Conservation (phyloP, 2,329 filamentous ascomycete genomes). For the Periconia sp. region DNA sequence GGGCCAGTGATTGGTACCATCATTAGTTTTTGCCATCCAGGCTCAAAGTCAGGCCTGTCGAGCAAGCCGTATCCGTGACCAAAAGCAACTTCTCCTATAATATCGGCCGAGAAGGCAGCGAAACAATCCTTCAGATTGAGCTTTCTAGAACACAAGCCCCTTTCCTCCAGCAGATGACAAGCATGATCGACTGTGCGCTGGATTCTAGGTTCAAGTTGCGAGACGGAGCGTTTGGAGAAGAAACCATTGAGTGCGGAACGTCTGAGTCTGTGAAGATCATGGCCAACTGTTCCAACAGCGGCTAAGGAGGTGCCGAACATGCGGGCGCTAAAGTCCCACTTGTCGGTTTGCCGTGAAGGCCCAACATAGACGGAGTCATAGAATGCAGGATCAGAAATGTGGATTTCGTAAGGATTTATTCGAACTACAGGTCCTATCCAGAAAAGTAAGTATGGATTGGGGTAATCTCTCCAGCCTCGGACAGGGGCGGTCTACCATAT, state of each 20-base stretch:
- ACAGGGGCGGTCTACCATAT: no score
- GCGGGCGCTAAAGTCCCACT: constrained; percentile 22
- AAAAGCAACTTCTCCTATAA: constrained; percentile 23
- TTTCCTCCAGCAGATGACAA: constrained; percentile 8
- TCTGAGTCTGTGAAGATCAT: constrained; percentile 26
- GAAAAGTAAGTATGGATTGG: neutral
- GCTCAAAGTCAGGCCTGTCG: constrained; percentile 18
- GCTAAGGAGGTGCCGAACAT: constrained; percentile 22
- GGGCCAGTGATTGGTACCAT: constrained; percentile 7
- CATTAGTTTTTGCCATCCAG: constrained; percentile 23
- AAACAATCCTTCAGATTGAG: constrained; percentile 19
- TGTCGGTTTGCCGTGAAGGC: constrained; percentile 16
- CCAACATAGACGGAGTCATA: constrained; percentile 24
- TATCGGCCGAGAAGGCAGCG: constrained; percentile 21
- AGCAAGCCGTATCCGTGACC: constrained; percentile 18
- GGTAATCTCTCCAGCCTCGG: no score
- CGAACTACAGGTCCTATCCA: constrained; percentile 21
- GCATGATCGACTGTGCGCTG: constrained; percentile 5
- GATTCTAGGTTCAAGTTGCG: constrained; percentile 3
- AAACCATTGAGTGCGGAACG: constrained; percentile 26
- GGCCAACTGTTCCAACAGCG: constrained; percentile 20
- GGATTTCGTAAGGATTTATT: constrained; percentile 25
- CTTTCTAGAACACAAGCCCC: constrained; percentile 3
- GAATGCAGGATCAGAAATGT: constrained; percentile 15
- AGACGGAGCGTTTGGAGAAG: constrained; percentile 24